phyloP scores from a whole-genome alignment of 1,284 basidiomycete genomes.

The Psilocybe mexicana region DNA sequence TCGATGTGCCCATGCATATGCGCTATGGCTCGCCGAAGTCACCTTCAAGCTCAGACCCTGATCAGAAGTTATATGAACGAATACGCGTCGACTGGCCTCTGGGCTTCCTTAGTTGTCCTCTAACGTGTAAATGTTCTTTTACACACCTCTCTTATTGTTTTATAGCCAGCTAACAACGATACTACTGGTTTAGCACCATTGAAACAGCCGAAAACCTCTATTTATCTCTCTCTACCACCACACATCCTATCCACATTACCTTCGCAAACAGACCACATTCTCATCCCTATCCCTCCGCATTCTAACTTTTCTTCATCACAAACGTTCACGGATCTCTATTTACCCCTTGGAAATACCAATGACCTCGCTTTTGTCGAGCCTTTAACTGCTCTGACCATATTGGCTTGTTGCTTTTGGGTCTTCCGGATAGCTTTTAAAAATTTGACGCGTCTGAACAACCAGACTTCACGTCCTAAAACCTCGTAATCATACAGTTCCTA shows the following conservation, averaged over 20 bases:
- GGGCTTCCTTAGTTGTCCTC: conserved; percentile 41
- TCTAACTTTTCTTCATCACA: conserved; percentile 10
- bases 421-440: conserved; percentile 22
- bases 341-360: conserved; percentile 40
- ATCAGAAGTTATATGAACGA: conserved; percentile 22
- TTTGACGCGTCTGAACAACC: conserved; percentile 12
- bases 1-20: conserved; percentile 50
- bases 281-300: conserved; percentile 25
- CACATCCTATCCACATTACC: conserved; percentile 19
- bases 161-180: neutral
- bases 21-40: conserved; percentile 43
- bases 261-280: conserved; percentile 17
- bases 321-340: conserved; percentile 24
- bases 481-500: neutral
- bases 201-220: neutral
- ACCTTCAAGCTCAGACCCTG: conserved; percentile 5
- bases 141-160: neutral
- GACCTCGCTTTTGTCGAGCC: conserved; percentile 44
- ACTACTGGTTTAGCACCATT: conserved; percentile 1
- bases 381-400: conserved; percentile 40
- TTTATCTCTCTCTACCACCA: conserved; percentile 8
- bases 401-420: conserved; percentile 36
- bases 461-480: conserved; percentile 10
- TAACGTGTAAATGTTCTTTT: conserved; percentile 21
- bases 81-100: conserved; percentile 36